Conservation (phyloP, 495 filamentous ascomycete genomes). For the Jackrogersella minutella region DNA sequence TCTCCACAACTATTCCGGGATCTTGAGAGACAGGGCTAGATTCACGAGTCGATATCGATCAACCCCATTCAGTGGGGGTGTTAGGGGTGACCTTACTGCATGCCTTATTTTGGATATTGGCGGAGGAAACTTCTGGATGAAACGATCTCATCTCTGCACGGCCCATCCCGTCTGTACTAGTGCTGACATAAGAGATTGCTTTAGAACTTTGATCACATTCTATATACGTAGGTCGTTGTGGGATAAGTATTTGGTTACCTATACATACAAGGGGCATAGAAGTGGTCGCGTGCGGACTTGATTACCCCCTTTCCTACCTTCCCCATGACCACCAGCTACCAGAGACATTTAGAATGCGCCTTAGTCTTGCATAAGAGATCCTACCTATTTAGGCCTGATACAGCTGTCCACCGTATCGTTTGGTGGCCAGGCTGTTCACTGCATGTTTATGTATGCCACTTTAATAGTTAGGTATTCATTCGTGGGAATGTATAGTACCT, state of each 20-base stretch:
- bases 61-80: neutral
- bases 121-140: neutral
- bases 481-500: too few relatives aligned
- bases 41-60: neutral
- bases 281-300: neutral
- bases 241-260: too few relatives aligned
- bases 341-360: neutral
- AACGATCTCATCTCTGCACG: constrained; percentile 6
- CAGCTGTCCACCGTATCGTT: too few relatives aligned
- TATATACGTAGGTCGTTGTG: neutral
- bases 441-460: too few relatives aligned
- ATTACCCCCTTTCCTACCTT: constrained; percentile 1
- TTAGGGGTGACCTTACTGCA: too few relatives aligned
- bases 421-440: too few relatives aligned
- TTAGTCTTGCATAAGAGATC: neutral
- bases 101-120: neutral
- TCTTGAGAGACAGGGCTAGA: neutral
- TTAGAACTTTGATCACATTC: neutral
- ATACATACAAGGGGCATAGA: too few relatives aligned
- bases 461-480: too few relatives aligned
- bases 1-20: neutral
- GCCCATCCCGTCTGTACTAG: constrained; percentile 1
- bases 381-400: too few relatives aligned
- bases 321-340: too few relatives aligned
- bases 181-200: constrained; percentile 1